phyloP scores from a whole-genome alignment of 176 grass and related monocot species.

The Triticum urartu region DNA sequence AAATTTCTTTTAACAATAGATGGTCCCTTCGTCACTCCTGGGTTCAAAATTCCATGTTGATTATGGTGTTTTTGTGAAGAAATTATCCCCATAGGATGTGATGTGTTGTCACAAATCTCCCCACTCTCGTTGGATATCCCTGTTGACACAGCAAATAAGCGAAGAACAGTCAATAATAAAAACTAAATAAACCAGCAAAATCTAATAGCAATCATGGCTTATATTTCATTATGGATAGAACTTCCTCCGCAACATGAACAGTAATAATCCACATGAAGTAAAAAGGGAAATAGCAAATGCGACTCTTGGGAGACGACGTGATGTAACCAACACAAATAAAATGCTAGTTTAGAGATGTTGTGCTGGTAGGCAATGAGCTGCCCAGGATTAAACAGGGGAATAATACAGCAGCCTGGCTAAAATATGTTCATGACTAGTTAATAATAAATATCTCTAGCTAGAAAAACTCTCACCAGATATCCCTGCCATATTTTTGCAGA shows the following conservation, averaged over 20 bases:
- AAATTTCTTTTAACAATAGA: conserved; percentile 51
- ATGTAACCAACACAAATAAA: neutral
- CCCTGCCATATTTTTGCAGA: conserved; percentile 21
- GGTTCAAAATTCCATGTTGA: neutral
- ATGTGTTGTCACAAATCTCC: conserved; percentile 47
- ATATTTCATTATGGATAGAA: neutral
- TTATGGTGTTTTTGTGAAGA: too few relatives aligned
- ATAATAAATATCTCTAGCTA: neutral
- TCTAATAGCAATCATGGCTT: neutral
- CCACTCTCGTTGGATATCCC: conserved; percentile 23
- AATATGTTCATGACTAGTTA: neutral
- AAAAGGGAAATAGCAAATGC: neutral
- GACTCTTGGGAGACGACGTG: neutral
- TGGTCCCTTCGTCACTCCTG: conserved; percentile 5
- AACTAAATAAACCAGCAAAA: neutral
- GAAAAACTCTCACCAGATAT: conserved; percentile 37
- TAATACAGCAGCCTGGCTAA: neutral
- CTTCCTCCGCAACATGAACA: neutral
- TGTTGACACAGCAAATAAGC: neutral
- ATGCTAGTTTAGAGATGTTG: neutral
- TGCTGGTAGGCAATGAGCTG: neutral
- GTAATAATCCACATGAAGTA: conserved; percentile 11
- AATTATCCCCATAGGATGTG: neutral
- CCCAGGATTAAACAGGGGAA: neutral
- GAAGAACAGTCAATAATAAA: neutral